Conservation (phyloP, 1,139 yeast species). For the Blastobotrys serpentis region DNA sequence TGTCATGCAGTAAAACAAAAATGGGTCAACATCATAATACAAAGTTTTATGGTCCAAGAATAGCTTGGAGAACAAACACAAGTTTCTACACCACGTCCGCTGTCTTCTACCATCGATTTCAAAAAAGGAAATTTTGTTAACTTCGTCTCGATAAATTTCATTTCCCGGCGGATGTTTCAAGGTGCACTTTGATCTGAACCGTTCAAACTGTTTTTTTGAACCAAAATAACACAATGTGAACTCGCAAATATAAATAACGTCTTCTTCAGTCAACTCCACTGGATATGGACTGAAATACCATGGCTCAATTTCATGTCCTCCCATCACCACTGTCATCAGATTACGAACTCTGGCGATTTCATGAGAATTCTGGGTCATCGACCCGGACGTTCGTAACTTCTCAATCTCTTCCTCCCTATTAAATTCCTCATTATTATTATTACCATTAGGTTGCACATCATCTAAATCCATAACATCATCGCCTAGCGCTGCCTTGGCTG, state of each 20-base stretch:
- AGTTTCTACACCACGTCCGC: conserved; percentile 93
- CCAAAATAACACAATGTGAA: conserved; percentile 88
- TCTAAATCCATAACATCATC: conserved; percentile 73
- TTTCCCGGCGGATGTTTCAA: conserved; percentile 94
- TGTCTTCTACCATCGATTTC: conserved; percentile 97
- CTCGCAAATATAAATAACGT: conserved; percentile 85
- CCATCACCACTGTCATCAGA: conserved; percentile 72
- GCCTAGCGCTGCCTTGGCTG: conserved; percentile 25
- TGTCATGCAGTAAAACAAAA: conserved; percentile 93
- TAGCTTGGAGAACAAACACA: conserved; percentile 82
- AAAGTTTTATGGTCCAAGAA: conserved; percentile 93
- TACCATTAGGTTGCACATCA: conserved; percentile 79
- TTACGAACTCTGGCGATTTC: conserved; percentile 93
- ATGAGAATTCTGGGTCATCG: conserved; percentile 86
- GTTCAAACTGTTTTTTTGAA: conserved; percentile 83
- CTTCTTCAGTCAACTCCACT: conserved; percentile 87
- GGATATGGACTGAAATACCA: conserved; percentile 99
- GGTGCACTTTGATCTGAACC: conserved; percentile 84
- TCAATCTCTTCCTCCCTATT: conserved; percentile 90
- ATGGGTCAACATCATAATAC: conserved; percentile 97
- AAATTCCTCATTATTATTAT: conserved; percentile 52
- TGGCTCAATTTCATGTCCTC: conserved; percentile 91
- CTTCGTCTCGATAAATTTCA: conserved; percentile 87
- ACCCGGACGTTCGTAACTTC: conserved; percentile 86
- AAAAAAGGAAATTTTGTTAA: conserved; percentile 64